A percentile compares a stretch with the other conserved stretches of the same genome.
phyloP scores from a whole-genome alignment of 192 early-diverging fungal genomes.

The Umbelopsis vinacea region DNA sequence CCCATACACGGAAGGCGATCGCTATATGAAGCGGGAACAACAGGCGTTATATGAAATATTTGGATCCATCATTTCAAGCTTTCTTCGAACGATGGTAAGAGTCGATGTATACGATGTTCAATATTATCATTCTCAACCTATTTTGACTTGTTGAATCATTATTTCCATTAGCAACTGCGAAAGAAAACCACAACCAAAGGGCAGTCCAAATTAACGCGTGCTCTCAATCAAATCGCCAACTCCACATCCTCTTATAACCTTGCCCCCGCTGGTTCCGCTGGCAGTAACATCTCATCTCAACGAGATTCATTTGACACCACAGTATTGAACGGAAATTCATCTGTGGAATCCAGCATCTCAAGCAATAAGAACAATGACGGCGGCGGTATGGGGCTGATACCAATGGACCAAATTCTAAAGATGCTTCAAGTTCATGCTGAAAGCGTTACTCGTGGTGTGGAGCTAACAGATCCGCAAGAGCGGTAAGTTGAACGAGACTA shows the following conservation, averaged over 20 bases:
- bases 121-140: too few relatives aligned
- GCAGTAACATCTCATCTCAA: not conserved
- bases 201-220: slow-evolving; percentile 39
- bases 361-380: slow-evolving; percentile 10
- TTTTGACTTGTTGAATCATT: not conserved
- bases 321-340: not conserved
- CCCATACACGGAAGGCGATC: slow-evolving; percentile 87
- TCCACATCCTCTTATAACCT: slow-evolving; percentile 22
- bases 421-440: slow-evolving; percentile 77
- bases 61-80: slow-evolving; percentile 50
- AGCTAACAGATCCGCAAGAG: slow-evolving; percentile 69
- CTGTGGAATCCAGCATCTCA: not conserved
- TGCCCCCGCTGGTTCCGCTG: not conserved
- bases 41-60: slow-evolving; percentile 72
- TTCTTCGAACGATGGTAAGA: slow-evolving; percentile 51
- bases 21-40: slow-evolving; percentile 83
- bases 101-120: not conserved
- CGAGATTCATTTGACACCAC: slow-evolving; percentile 22
- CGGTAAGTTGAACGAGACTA: slow-evolving; percentile 45
- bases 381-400: slow-evolving; percentile 42
- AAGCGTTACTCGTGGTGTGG: slow-evolving; percentile 77
- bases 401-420: slow-evolving; percentile 50
- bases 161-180: slow-evolving; percentile 36
- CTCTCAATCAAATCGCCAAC: slow-evolving; percentile 40
- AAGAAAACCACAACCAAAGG: slow-evolving; percentile 37